phyloP scores from a whole-genome alignment of 495 filamentous ascomycete species.

The Lasiosphaeris hirsuta region DNA sequence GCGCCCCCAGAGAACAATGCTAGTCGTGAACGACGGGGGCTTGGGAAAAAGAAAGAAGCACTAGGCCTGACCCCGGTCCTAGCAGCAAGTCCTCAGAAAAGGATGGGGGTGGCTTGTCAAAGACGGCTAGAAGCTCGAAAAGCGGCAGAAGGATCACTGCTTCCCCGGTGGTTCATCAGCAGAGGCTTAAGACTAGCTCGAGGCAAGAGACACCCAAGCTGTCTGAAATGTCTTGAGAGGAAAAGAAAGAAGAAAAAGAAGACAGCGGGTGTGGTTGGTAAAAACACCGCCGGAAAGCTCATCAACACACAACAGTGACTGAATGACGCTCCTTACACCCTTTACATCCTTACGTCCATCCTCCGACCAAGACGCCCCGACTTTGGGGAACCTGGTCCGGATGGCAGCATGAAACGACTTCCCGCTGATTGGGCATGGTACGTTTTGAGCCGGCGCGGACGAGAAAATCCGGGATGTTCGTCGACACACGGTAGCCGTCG shows the following conservation, averaged over 20 bases:
- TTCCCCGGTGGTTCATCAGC: not conserved
- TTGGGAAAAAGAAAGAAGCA: conserved; percentile 2
- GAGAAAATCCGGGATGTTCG: no score
- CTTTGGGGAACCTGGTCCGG: conserved; percentile 8
- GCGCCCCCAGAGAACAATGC: conserved; percentile 3
- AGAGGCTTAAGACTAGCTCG: not conserved
- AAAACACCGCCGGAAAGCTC: not conserved
- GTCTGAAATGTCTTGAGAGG: not conserved
- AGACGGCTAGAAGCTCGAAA: not conserved
- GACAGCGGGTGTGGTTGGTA: not conserved
- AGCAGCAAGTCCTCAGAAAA: conserved; percentile 4
- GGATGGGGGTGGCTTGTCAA: not conserved
- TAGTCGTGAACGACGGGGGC: not conserved
- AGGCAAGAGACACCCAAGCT: not conserved
- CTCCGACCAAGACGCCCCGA: conserved; percentile 3
- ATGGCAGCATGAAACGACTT: not conserved
- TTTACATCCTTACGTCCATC: not conserved
- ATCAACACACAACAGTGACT: not conserved
- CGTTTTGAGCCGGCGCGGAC: no score
- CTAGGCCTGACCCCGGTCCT: not conserved
- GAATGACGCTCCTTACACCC: not conserved
- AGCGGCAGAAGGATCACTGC: not conserved
- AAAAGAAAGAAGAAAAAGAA: not conserved
- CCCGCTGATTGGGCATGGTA: no score
- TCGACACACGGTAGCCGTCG: no score